A percentile compares a stretch with the other conserved stretches of the same genome.
These are phyloP conservation scores for Geosmithia flava DNA, from an alignment of 2,329 filamentous ascomycete species.

Conservation along the genomic window DNA sequence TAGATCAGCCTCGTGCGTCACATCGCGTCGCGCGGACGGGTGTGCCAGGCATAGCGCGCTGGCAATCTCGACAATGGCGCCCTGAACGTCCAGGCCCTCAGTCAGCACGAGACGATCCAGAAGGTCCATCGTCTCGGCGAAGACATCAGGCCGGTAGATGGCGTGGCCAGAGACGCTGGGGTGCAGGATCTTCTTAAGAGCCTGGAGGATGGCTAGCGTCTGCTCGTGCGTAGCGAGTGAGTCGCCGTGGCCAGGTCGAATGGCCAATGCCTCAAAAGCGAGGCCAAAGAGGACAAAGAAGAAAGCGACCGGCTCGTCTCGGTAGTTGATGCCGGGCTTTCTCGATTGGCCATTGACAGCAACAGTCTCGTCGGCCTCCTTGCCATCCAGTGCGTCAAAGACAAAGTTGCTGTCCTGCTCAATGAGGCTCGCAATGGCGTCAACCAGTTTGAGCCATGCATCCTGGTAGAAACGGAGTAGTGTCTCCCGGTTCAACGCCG, in stretches of 20 bases:
- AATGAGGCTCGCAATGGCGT: slow-evolving; percentile 93
- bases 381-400: slow-evolving; percentile 90
- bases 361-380: slow-evolving; percentile 38
- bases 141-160: slow-evolving; percentile 91
- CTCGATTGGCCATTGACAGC: slow-evolving; percentile 25
- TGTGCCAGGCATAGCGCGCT: slow-evolving; percentile 82
- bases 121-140: slow-evolving; percentile 93
- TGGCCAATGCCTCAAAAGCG: slow-evolving; percentile 88
- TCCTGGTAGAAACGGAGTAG: slow-evolving; percentile 93
- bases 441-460: slow-evolving; percentile 90
- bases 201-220: slow-evolving; percentile 77
- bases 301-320: slow-evolving; percentile 94
- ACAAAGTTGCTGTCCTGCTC: slow-evolving; percentile 97
- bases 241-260: slow-evolving; percentile 43
- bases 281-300: slow-evolving; percentile 98
- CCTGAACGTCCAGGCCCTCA: slow-evolving; percentile 78
- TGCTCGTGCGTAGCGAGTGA: slow-evolving; percentile 61
- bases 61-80: slow-evolving; percentile 88
- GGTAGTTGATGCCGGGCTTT: slow-evolving; percentile 86
- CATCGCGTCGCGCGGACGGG: slow-evolving; percentile 59
- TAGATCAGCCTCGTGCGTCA: slow-evolving; percentile 57
- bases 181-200: slow-evolving; percentile 87
- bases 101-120: slow-evolving; percentile 87
- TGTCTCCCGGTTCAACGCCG: slow-evolving; percentile 87
- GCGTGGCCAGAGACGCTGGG: slow-evolving; percentile 92